Base-by-base conservation (phyloP, 805 yeast genomes). In the Kluyveromyces wickerhamii region DNA sequence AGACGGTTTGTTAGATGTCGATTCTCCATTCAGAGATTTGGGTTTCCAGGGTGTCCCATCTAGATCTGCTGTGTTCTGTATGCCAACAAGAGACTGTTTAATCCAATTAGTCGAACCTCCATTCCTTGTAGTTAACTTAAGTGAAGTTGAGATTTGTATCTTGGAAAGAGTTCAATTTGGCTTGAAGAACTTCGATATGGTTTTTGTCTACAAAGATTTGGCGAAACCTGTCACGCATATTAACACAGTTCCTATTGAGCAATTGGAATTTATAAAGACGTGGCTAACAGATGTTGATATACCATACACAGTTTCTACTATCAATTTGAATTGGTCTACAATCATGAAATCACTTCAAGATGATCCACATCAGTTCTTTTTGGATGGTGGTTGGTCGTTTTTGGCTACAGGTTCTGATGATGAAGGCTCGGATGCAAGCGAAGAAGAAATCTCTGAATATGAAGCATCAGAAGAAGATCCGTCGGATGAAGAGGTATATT, bases 231-330 rank as follows among this genome's bases (percentile, higher is more conserved):
- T 86, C 8, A 84, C 84, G 14, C 96, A 89, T 58, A 77, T 92
- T 44, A 89, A 89, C 59, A 87, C 97, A 3, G 86, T 92, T 40
- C 96, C 97, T 23, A 85, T 87, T 74, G 94, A 83, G 51, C 71
- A 82, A 35, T 65, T 92, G 37, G 98, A 92, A 55, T 89, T 83
- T 54, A 83, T 92, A 42, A 92, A 89, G 60, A 86, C 85, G 33
- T 92, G 98, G 98, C 67, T 92, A 40, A 85, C 95, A n/a, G 95
- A 92, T 57, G 95, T 92, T 53, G 98, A 92, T 58, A 82, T 92
- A 43, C 95, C 98, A 24, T 79, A 72, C 65, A 82, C 88, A 54
- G 96, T 87, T 51, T 96, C 96, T 35, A 88, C 94, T 29, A 81
- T 92, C 63, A 89, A 89, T 65, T 77, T 92, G 73, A 87, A 86